These are phyloP conservation scores for Pseudonectria buxi DNA, from an alignment of 2,329 filamentous ascomycete species.

Conservation along the genomic window DNA sequence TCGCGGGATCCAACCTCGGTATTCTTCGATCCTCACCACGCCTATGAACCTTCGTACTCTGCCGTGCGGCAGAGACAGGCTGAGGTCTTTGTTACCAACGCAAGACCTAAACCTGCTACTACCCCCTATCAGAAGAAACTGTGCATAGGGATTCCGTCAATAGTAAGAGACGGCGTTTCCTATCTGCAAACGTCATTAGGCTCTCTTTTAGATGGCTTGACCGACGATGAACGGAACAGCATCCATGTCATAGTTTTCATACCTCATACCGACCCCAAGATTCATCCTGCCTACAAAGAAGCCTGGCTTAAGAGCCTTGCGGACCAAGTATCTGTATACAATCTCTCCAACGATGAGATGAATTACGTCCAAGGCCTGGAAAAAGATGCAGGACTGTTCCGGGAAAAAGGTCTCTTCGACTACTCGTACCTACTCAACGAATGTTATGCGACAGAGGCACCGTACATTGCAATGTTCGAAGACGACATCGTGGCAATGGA, in stretches of 20 bases:
- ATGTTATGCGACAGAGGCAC: slow-evolving; percentile 21
- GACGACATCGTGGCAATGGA: slow-evolving; percentile 30
- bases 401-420: slow-evolving; percentile 29
- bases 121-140: too few relatives aligned
- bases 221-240: slow-evolving; percentile 22
- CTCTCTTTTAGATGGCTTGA: slow-evolving; percentile 26
- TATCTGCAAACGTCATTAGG: slow-evolving; percentile 25
- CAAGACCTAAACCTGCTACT: too few relatives aligned
- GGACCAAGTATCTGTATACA: slow-evolving; percentile 29
- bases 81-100: too few relatives aligned
- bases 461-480: slow-evolving; percentile 31
- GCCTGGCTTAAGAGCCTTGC: slow-evolving; percentile 26
- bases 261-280: slow-evolving; percentile 26
- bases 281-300: slow-evolving; percentile 25
- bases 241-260: slow-evolving; percentile 29
- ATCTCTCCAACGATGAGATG: slow-evolving; percentile 1
- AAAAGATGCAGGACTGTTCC: slow-evolving; percentile 22
- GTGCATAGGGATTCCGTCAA: slow-evolving; percentile 30
- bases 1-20: too few relatives aligned
- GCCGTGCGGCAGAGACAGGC: too few relatives aligned
- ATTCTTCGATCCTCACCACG: too few relatives aligned
- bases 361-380: slow-evolving; percentile 17
- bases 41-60: too few relatives aligned
- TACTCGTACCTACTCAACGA: slow-evolving; percentile 27
- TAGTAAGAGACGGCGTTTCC: slow-evolving; percentile 24